Percentiles rank a stretch among this genome's conserved stretches.
These are phyloP conservation scores for Fusarium sp. DNA, from an alignment of 2,329 filamentous ascomycete species.

Conservation along the genomic window DNA sequence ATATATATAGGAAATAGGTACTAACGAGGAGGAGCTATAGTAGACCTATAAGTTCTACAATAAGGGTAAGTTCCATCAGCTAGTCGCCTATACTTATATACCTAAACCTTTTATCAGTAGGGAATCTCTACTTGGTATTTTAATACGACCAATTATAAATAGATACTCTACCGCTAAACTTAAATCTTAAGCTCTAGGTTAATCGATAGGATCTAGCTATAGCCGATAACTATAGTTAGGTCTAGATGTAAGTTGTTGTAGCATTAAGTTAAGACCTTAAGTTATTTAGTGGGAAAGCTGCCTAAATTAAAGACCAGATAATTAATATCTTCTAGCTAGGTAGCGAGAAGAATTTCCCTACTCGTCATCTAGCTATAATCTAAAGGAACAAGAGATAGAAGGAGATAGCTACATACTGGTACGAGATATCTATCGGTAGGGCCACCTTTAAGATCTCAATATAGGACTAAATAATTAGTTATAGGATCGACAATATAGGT, in stretches of 20 bases:
- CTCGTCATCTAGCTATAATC: not conserved
- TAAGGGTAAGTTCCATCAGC: constrained; percentile 13
- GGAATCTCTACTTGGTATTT: not conserved
- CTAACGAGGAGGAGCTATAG: constrained; percentile 11
- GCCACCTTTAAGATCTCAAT: not conserved
- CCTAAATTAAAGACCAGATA: constrained; percentile 8
- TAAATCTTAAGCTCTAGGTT: constrained; percentile 24
- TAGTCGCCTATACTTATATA: not conserved
- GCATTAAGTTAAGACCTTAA: not conserved
- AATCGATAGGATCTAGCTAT: constrained; percentile 22
- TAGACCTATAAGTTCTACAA: constrained; percentile 33
- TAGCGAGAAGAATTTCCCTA: not conserved
- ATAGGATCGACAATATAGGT: not conserved
- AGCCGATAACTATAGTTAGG: constrained; percentile 27
- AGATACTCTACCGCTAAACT: constrained; percentile 16
- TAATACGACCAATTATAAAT: not conserved
- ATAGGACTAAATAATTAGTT: not conserved
- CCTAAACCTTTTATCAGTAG: not conserved
- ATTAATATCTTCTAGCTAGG: constrained; percentile 1
- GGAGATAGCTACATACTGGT: not conserved
- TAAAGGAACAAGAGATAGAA: constrained; percentile 13
- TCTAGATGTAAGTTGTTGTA: constrained; percentile 27
- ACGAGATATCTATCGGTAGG: not conserved
- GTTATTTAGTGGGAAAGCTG: constrained; percentile 8
- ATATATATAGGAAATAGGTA: constrained; percentile 16